Conservation (phyloP, 768 basidiomycete species). For the Rickenella mellea region DNA sequence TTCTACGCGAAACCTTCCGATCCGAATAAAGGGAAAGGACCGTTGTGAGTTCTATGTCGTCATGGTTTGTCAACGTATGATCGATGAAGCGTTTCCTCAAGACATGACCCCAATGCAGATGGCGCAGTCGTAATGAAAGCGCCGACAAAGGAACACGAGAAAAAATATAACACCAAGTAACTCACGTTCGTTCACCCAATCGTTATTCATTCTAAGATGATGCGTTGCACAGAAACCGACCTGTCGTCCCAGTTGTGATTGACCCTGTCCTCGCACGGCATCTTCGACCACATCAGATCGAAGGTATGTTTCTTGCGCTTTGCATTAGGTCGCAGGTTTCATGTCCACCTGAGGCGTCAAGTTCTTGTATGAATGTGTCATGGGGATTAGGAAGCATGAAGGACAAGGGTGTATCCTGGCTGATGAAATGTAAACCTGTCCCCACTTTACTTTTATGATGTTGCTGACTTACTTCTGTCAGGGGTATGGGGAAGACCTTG, state of each 20-base stretch:
- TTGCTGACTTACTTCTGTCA: constrained; percentile 18
- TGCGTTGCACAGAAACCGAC: constrained; percentile 35
- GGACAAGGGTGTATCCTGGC: constrained; percentile 93
- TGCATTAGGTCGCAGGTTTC: neutral
- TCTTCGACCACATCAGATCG: constrained; percentile 83
- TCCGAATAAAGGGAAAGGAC: constrained; percentile 19
- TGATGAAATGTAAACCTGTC: constrained; percentile 71
- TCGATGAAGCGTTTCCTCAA: constrained; percentile 22
- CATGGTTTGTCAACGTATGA: neutral
- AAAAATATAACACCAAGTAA: constrained; percentile 64
- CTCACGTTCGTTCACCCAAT: constrained; percentile 1
- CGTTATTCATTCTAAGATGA: neutral
- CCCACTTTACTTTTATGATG: neutral
- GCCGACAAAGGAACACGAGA: constrained; percentile 58
- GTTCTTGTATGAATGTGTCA: constrained; percentile 93
- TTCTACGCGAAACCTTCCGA: constrained; percentile 45
- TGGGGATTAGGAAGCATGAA: constrained; percentile 87
- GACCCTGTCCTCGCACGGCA: constrained; percentile 74
- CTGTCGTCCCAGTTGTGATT: constrained; percentile 75
- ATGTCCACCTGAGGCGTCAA: constrained; percentile 42
- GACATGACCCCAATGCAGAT: constrained; percentile 68
- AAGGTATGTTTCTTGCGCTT: constrained; percentile 40
- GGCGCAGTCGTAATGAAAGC: constrained; percentile 82
- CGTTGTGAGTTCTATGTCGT: constrained; percentile 34
- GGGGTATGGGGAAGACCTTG: constrained; percentile 97